Percentiles rank a stretch among this genome's conserved stretches.
Evolutionary conservation across 225 moss, liverwort and hornwort species (phyloP).

Genomic region (Polytrichum commune): DNA sequence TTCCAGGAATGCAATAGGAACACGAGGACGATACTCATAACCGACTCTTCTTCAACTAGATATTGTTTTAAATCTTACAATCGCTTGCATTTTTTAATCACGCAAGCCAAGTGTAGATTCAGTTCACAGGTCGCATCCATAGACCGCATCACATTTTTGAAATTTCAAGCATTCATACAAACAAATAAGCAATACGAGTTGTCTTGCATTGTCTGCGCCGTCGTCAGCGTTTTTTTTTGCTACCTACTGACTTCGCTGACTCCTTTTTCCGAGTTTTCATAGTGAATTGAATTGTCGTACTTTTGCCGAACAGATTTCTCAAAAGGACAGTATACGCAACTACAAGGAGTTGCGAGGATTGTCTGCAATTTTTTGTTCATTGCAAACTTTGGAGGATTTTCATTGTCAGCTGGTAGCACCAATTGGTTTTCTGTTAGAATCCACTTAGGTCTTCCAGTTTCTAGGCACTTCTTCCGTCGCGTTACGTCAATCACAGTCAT

Average conservation of each 20-base stretch:
- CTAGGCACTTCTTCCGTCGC: no score
- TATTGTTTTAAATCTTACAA: not conserved
- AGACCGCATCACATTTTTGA: not conserved
- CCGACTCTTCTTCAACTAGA: not conserved
- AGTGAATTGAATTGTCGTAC: not conserved
- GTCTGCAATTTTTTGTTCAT: not conserved
- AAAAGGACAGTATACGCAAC: not conserved
- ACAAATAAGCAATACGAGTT: not conserved
- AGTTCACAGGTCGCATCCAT: not conserved
- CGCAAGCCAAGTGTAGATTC: conserved; percentile 7
- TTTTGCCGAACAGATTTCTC: conserved; percentile 7
- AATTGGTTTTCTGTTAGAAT: not conserved
- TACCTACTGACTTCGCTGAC: not conserved
- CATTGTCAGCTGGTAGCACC: not conserved
- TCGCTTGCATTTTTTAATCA: conserved; percentile 6
- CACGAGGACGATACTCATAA: not conserved
- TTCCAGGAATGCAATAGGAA: not conserved
- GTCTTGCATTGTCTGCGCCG: not conserved
- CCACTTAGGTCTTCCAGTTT: not conserved
- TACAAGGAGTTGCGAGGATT: not conserved
- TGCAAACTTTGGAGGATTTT: not conserved
- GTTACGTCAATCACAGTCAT: not conserved
- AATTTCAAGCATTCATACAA: not conserved
- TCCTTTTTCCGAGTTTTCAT: not conserved
- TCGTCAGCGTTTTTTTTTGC: not conserved